Conservation (phyloP, 2,329 filamentous ascomycete species). For the Aureobasidium vineae region DNA sequence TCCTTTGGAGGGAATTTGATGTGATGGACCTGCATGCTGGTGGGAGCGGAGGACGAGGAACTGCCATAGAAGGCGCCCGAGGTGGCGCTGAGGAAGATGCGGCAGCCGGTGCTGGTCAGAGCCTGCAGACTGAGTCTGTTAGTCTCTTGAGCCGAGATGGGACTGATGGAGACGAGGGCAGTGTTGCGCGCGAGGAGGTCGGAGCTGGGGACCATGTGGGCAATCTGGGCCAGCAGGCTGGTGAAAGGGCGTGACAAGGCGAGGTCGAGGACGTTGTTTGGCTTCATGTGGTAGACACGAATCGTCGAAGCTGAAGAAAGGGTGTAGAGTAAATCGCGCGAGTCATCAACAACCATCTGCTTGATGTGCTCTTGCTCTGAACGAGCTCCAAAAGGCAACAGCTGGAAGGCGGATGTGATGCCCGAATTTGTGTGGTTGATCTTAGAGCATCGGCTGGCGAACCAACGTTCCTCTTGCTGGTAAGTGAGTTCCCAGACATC, state of each 20-base stretch:
- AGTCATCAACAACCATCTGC: conserved; percentile 85
- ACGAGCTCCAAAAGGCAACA: conserved; percentile 50
- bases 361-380: conserved; percentile 59
- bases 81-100: conserved; percentile 88
- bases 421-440: conserved; percentile 80
- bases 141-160: conserved; percentile 76
- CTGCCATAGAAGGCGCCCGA: conserved; percentile 66
- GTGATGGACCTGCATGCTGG: conserved; percentile 96
- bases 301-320: conserved; percentile 87
- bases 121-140: conserved; percentile 85
- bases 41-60: conserved; percentile 64
- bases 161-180: conserved; percentile 77
- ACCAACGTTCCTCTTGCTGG: conserved; percentile 97
- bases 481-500: conserved; percentile 95
- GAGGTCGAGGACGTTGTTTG: conserved; percentile 52
- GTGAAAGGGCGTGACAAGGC: conserved; percentile 55
- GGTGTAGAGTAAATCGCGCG: conserved; percentile 83
- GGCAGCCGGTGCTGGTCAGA: conserved; percentile 83
- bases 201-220: conserved; percentile 73
- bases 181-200: conserved; percentile 68
- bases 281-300: conserved; percentile 83
- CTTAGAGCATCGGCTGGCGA: conserved; percentile 81
- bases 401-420: conserved; percentile 54
- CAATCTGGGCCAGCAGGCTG: conserved; percentile 66
- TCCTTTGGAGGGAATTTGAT: conserved; percentile 81